These are phyloP conservation scores for Mucor irregularis DNA, from an alignment of 371 early-diverging fungal genomes.

Conservation along the genomic window DNA sequence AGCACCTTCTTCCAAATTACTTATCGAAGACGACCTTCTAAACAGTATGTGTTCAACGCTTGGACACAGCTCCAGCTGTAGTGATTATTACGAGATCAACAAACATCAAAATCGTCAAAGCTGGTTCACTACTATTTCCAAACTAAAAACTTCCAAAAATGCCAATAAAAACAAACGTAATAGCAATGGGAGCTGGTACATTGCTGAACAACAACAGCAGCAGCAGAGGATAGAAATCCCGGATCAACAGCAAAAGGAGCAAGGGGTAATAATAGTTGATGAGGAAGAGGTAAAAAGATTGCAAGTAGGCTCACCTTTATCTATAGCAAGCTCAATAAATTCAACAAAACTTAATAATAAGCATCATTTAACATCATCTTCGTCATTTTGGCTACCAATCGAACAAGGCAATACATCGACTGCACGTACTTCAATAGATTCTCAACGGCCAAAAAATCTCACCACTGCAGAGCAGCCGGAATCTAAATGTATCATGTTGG, in stretches of 20 bases:
- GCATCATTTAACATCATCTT: neutral
- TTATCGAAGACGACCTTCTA: neutral
- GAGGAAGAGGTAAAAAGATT: neutral
- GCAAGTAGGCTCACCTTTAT: neutral
- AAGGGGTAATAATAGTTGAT: neutral
- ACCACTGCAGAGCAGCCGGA: neutral
- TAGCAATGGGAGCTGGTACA: neutral
- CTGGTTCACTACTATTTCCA: neutral
- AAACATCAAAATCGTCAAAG: neutral
- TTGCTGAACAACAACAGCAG: neutral
- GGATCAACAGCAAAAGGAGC: neutral
- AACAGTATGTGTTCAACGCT: neutral
- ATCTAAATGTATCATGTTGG: neutral
- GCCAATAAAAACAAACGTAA: neutral
- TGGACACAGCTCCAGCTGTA: neutral
- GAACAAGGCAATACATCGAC: neutral
- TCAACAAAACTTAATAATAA: neutral
- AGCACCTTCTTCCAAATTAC: neutral
- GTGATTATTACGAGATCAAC: neutral
- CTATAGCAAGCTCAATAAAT: neutral
- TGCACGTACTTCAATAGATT: slow-evolving; percentile 4
- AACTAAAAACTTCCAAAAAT: neutral
- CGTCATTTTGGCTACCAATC: neutral
- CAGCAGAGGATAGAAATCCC: neutral
- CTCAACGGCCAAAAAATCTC: neutral